phyloP scores from a whole-genome alignment of 2,329 filamentous ascomycete species.

The Aspergillus alliaceus region DNA sequence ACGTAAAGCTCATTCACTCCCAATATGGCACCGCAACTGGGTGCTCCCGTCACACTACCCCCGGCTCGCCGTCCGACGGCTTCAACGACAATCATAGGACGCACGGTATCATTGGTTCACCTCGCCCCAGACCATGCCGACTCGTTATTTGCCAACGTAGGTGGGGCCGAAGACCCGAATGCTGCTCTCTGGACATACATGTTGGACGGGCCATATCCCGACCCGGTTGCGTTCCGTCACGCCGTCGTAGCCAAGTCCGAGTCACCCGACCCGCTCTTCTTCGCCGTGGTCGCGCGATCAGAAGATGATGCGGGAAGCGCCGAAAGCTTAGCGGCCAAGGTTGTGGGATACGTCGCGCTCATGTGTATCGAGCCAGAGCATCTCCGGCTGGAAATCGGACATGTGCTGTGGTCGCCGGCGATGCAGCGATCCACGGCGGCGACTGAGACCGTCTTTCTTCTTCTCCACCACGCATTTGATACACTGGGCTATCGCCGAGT shows the following conservation, averaged over 20 bases:
- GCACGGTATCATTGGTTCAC: neutral
- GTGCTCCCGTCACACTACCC: too few species aligned
- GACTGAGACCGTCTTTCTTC: neutral
- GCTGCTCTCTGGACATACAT: neutral
- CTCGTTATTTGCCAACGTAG: neutral
- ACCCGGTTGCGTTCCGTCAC: neutral
- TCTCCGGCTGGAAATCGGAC: neutral
- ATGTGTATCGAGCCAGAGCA: slow-evolving; percentile 1
- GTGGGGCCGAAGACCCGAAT: neutral
- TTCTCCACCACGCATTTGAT: slow-evolving; percentile 56
- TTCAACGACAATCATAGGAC: too few species aligned
- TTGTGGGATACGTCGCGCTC: neutral
- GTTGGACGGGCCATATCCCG: neutral
- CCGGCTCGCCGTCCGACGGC: too few species aligned
- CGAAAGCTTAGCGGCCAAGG: neutral
- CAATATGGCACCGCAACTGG: too few species aligned
- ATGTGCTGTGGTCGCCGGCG: neutral
- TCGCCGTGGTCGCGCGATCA: neutral
- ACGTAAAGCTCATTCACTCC: too few species aligned
- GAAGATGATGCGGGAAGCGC: neutral
- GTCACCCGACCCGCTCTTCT: neutral
- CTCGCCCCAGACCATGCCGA: neutral
- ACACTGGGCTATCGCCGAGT: slow-evolving; percentile 56
- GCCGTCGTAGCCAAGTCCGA: neutral
- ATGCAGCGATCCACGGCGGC: neutral